A percentile compares a stretch with the other conserved stretches of the same genome.
Conservation (phyloP, 495 filamentous ascomycete species). For the Platismatia glauca region DNA sequence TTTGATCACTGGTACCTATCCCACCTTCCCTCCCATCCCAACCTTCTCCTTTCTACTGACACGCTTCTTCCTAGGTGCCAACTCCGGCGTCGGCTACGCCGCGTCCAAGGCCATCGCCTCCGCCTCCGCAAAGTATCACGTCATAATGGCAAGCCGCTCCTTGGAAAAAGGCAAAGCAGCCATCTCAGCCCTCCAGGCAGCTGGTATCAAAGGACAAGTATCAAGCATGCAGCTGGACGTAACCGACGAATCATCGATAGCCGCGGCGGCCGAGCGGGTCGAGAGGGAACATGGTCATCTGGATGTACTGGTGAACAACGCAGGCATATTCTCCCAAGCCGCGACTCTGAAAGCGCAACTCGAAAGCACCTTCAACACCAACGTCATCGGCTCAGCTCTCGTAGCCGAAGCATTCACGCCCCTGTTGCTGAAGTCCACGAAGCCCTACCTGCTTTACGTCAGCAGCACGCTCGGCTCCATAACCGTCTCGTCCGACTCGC, state of each 20-base stretch:
- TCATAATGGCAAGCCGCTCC: conserved; percentile 11
- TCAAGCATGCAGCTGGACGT: conserved; percentile 31
- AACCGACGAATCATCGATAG: conserved; percentile 23
- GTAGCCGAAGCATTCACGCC: conserved; percentile 25
- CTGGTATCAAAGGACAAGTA: conserved; percentile 5
- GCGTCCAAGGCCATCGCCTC: conserved; percentile 13
- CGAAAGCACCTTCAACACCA: conserved; percentile 26
- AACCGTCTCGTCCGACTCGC: not conserved
- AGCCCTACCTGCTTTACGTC: conserved; percentile 28
- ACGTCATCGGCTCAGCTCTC: conserved; percentile 29
- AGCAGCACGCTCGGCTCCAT: conserved; percentile 25
- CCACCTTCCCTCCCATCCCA: not conserved
- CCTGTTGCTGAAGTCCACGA: conserved; percentile 25
- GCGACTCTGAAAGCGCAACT: conserved; percentile 12
- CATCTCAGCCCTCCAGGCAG: not conserved
- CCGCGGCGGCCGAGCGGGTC: conserved; percentile 23
- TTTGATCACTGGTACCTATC: not conserved
- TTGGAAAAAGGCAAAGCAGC: conserved; percentile 6
- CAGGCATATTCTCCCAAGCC: conserved; percentile 12
- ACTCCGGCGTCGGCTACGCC: conserved; percentile 13
- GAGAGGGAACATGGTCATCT: conserved; percentile 27
- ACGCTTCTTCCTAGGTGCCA: not conserved
- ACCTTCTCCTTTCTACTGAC: not conserved
- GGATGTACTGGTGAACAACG: conserved; percentile 31
- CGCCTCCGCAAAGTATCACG: conserved; percentile 5